A percentile compares a stretch with the other conserved stretches of the same genome.
Evolutionary conservation across 805 yeast genomes (phyloP).

Genomic region (Saturnispora saitoi): DNA sequence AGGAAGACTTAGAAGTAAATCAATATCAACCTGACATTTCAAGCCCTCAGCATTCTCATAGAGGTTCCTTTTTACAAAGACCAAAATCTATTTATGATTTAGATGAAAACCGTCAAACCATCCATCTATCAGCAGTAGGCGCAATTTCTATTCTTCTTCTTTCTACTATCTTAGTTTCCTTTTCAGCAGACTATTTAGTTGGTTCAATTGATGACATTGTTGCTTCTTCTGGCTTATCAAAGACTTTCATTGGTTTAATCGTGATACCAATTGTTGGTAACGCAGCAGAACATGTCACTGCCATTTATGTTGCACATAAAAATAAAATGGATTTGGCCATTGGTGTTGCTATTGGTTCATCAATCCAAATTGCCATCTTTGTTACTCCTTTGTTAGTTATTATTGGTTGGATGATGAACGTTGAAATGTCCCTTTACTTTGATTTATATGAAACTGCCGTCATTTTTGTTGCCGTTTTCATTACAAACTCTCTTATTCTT

Average conservation of each 20-base stretch:
- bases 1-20: not conserved
- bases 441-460: conserved; percentile 92
- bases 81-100: conserved; percentile 26
- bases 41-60: conserved; percentile 8
- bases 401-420: conserved; percentile 85
- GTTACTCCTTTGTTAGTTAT: conserved; percentile 93
- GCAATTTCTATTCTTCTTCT: conserved; percentile 48
- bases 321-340: conserved; percentile 96
- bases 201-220: conserved; percentile 90
- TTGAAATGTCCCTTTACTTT: conserved; percentile 88
- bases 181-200: conserved; percentile 90
- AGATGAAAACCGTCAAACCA: conserved; percentile 17
- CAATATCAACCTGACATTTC: not conserved
- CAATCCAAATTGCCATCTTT: conserved; percentile 89
- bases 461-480: conserved; percentile 79
- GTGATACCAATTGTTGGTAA: conserved; percentile 96
- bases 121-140: conserved; percentile 43
- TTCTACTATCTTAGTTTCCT: conserved; percentile 72
- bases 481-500: conserved; percentile 75
- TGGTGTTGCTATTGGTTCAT: conserved; percentile 94
- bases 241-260: conserved; percentile 90
- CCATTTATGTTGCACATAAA: conserved; percentile 88
- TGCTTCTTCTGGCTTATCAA: conserved; percentile 73
- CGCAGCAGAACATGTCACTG: conserved; percentile 98
- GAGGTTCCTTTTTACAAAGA: conserved; percentile 23